Conservation (phyloP, 2,329 filamentous ascomycete species). For the Botrytis aclada region DNA sequence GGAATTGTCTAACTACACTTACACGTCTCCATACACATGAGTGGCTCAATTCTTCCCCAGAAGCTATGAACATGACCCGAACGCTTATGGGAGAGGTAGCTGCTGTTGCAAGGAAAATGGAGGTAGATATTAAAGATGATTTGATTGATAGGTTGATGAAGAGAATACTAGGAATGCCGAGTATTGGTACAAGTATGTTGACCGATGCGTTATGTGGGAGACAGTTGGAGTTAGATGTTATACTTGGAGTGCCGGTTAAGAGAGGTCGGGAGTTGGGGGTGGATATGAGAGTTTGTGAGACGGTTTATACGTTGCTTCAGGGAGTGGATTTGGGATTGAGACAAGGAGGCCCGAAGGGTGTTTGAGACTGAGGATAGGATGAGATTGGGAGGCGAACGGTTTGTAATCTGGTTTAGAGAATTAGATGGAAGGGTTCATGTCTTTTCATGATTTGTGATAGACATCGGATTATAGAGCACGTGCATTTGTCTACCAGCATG, state of each 20-base stretch:
- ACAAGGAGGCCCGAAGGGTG: not conserved
- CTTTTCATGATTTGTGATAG: not conserved
- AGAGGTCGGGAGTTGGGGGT: slow-evolving; percentile 53
- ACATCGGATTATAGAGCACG: not conserved
- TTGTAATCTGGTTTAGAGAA: not conserved
- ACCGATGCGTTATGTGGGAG: slow-evolving; percentile 55
- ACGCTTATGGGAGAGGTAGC: slow-evolving; percentile 52
- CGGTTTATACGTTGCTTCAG: slow-evolving; percentile 38
- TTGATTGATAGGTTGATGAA: slow-evolving; percentile 47
- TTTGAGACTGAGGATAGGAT: not conserved
- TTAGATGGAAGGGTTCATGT: not conserved
- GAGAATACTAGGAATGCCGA: slow-evolving; percentile 47
- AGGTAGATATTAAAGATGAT: slow-evolving; percentile 45
- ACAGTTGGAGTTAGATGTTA: slow-evolving; percentile 59
- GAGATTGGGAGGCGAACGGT: fast-evolving
- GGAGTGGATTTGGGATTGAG: slow-evolving; percentile 26
- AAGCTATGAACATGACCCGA: slow-evolving; percentile 49
- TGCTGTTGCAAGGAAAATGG: slow-evolving; percentile 54
- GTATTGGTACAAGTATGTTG: slow-evolving; percentile 52
- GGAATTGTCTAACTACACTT: slow-evolving; percentile 58
- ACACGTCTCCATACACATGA: slow-evolving; percentile 50
- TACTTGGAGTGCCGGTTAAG: slow-evolving; percentile 56
- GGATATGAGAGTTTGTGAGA: slow-evolving; percentile 50
- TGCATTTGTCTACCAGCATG: not conserved
- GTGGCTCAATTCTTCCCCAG: slow-evolving; percentile 47